Percentiles rank a stretch among this genome's conserved stretches.
These are phyloP conservation scores for Pseudoperonospora humuli DNA, from an alignment of 352 stramenopile species.

Conservation along the genomic window DNA sequence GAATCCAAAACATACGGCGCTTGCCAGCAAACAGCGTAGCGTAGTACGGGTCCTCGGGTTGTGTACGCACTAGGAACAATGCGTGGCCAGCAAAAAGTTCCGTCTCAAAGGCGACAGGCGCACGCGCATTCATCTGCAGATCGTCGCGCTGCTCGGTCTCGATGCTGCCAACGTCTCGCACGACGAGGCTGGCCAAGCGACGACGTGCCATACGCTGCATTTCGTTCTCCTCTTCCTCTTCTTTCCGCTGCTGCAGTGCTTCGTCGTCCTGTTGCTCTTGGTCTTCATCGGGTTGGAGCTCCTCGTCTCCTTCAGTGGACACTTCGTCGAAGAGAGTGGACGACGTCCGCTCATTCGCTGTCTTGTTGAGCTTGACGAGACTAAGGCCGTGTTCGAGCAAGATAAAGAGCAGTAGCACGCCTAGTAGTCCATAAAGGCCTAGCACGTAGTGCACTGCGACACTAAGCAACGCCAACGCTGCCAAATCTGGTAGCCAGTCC, in stretches of 20 bases:
- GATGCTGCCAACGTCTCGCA: constrained; percentile 33
- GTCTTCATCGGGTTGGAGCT: neutral
- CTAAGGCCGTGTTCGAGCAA: constrained; percentile 31
- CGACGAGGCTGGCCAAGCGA: constrained; percentile 20
- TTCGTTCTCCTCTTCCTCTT: constrained; percentile 1
- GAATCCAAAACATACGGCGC: constrained; percentile 82
- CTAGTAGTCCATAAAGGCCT: constrained; percentile 41
- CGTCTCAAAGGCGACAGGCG: constrained; percentile 76
- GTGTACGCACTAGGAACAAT: constrained; percentile 77
- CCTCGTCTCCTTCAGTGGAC: constrained; percentile 20
- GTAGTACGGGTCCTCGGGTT: constrained; percentile 47
- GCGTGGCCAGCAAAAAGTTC: constrained; percentile 75
- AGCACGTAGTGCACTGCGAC: constrained; percentile 64
- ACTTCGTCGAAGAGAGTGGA: constrained; percentile 13
- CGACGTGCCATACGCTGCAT: constrained; percentile 4
- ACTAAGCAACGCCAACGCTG: constrained; percentile 42
- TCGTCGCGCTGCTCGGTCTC: neutral
- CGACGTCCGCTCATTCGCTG: constrained; percentile 8
- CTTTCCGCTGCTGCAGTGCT: neutral
- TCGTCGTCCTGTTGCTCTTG: neutral
- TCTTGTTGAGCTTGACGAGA: neutral
- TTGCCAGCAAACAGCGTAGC: constrained; percentile 49
- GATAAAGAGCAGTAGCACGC: constrained; percentile 29
- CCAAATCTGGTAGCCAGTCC: constrained; percentile 50
- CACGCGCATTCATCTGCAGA: constrained; percentile 49